Base-by-base conservation (phyloP, 2,329 filamentous ascomycete species). In the Trichoderma sp. region DNA sequence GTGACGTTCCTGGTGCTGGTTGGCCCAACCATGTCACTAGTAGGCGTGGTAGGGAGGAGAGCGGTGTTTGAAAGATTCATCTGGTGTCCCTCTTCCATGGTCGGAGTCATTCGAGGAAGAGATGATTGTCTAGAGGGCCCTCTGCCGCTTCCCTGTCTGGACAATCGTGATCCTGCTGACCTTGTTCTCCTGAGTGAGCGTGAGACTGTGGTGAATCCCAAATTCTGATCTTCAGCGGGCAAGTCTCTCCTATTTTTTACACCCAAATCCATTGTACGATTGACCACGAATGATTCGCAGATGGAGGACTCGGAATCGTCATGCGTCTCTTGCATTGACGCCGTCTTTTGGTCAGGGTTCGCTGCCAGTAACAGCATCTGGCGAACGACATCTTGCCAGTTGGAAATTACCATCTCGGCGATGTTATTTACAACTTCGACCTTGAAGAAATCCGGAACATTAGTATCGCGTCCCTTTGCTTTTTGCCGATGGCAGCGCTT, bases 341-440 rank as follows among this genome's bases (percentile, higher is more conserved):
- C 76, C 12, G 68, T 53, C 15, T 78, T 74, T 21, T 74, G 76
- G 15, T 74, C 75, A 30, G 73, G 74, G 34, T 80, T 76, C 21
- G 77, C 76, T 1, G 79, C 80, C 2, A 90, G 76, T 56, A 81
- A 84, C 71, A 82, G 86, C 82, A 92, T 86, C 71, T 92, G 87
- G 51, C 85, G 83, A 57, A 91, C 87, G 12, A 91, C 84, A 62
- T 91, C 89, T 72, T 87, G 83, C 91, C 90, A 92, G 73, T 91
- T 86, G 1, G 85, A 82, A 63, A 92, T 88, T 6, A 92, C 81
- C 89, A 92, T 91, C 77, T 91, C 88, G 0, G 88, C 83, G 34
- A 92, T 36, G 81, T 81, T 72, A 89, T 90, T 12, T 88, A 89
- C 69, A 90, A 80, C 58, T 85, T 83, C 26, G 90, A 24, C 82